Evolutionary conservation across 371 early-diverging fungal species (phyloP), one percentile per base, ranked within the genome.

Genomic region (Mortierella polycephala): DNA sequence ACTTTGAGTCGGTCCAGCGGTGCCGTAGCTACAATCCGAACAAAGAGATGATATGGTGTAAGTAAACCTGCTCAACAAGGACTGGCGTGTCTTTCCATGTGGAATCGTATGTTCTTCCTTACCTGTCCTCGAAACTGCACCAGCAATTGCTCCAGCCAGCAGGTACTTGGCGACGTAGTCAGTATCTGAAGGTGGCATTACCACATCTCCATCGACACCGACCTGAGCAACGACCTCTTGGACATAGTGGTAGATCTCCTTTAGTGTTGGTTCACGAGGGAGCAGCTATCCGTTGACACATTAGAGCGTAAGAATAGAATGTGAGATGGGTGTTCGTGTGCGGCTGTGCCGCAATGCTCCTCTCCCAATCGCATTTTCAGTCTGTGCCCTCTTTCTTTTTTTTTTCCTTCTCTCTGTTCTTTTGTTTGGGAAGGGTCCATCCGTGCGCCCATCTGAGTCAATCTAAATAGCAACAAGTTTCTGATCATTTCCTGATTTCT

Each of bases 1-100:
- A 93, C 88, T 72, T 90, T 91, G 40, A 91, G 83, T 18, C 92
- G 88, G 83, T 93, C 93, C 59, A 94, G 82, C 2, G 93, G 94
- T n/a, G 93, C 93, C 0, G 94, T 94, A n/a, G 68, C 77, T 76
- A 52, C 13, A 8, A 49, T 47, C 2, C 44, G n/a, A 44, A 16
- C 5, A 58, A 58, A 45, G 58, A 30, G 46, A 16, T 30, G 12
- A 60, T 20, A 5, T 13, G 8, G 20, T 16, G 40, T 56, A 14
- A 39, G 40, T 40, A 12, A 14, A 30, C 1, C 30, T 30, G 30
- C 30, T 30, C 30, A 4, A 30, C 30, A 30, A 30, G 1, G 30
- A 4, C 30, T 30, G 30, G 30, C 4, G 30, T 30, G 4, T 30
- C 30, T 30, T 30, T 30, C 30, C 30, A 30, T 30, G 30, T 30